Evolutionary conservation across 2,329 filamentous ascomycete genomes (phyloP).

Genomic region (Cadophora sp.): DNA sequence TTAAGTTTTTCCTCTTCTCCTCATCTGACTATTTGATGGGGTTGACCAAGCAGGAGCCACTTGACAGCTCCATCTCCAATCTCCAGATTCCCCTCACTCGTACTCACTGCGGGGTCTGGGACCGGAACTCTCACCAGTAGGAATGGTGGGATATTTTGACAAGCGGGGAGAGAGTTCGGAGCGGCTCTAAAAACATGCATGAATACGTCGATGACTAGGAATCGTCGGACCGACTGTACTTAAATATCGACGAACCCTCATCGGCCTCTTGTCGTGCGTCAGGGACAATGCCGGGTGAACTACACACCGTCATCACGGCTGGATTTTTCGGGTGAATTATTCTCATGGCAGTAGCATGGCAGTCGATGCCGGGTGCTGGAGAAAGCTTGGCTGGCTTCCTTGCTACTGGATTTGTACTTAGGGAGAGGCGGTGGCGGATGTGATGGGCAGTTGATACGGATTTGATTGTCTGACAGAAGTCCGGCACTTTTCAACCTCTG

Average conservation of each 20-base stretch:
- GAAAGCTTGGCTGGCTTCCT: neutral
- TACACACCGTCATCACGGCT: slow-evolving; percentile 24
- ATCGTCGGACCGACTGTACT: slow-evolving; percentile 27
- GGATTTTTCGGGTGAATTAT: slow-evolving; percentile 22
- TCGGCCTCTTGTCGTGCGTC: neutral
- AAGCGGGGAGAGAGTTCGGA: slow-evolving; percentile 1
- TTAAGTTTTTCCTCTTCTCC: neutral
- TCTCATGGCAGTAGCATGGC: neutral
- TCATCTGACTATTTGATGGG: slow-evolving; percentile 14
- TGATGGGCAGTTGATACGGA: neutral
- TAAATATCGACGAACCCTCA: slow-evolving; percentile 19
- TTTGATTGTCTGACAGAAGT: slow-evolving; percentile 4
- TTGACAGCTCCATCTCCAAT: slow-evolving; percentile 16
- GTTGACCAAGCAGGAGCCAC: slow-evolving; percentile 11
- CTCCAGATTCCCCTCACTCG: slow-evolving; percentile 14
- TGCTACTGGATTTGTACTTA: neutral
- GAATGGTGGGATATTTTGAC: slow-evolving; percentile 3
- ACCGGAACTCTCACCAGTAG: slow-evolving; percentile 9
- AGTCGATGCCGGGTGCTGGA: neutral
- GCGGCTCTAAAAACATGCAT: slow-evolving; percentile 18
- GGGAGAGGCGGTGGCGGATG: neutral
- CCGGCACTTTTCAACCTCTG: slow-evolving; percentile 1
- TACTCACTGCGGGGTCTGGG: slow-evolving; percentile 18
- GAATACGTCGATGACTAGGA: slow-evolving; percentile 6
- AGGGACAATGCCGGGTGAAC: slow-evolving; percentile 13